Evolutionary conservation across 2,329 filamentous ascomycete genomes (phyloP).

Genomic region (Thelonectria blattea): DNA sequence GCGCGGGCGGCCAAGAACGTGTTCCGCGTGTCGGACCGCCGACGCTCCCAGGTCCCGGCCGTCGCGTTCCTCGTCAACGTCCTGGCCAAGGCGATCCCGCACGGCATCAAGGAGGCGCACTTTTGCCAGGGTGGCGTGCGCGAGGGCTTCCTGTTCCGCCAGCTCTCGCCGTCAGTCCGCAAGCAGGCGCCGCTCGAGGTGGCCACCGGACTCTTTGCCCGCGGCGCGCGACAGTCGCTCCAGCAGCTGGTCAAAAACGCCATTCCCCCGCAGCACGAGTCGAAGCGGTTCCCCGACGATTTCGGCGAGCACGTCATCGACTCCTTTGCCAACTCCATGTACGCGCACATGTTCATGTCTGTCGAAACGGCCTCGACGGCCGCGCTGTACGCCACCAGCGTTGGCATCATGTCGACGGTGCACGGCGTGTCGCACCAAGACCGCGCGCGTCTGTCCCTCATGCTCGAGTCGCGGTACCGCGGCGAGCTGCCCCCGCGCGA

Average conservation of each 20-base stretch:
- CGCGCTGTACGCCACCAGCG: slow-evolving; percentile 67
- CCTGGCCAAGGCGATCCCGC: slow-evolving; percentile 64
- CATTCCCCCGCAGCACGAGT: slow-evolving; percentile 44
- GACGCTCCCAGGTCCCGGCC: slow-evolving; percentile 70
- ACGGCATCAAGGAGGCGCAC: slow-evolving; percentile 63
- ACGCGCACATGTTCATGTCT: slow-evolving; percentile 55
- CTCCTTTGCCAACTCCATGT: slow-evolving; percentile 66
- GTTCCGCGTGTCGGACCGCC: slow-evolving; percentile 70
- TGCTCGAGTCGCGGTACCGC: slow-evolving; percentile 69
- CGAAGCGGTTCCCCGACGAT: slow-evolving; percentile 43
- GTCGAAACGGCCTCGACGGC: slow-evolving; percentile 63
- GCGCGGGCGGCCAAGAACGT: slow-evolving; percentile 44
- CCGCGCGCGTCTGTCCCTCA: slow-evolving; percentile 65
- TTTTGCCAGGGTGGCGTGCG: slow-evolving; percentile 76
- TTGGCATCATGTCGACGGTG: slow-evolving; percentile 64
- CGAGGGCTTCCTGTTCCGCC: slow-evolving; percentile 68
- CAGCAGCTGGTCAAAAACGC: slow-evolving; percentile 53
- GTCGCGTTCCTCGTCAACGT: slow-evolving; percentile 71
- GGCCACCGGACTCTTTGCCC: slow-evolving; percentile 61
- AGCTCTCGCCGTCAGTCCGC: slow-evolving; percentile 54
- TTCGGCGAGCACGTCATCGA: slow-evolving; percentile 56
- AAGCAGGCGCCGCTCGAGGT: slow-evolving; percentile 63
- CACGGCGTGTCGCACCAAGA: slow-evolving; percentile 68
- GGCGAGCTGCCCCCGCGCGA: slow-evolving; percentile 67
- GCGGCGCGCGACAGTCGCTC: slow-evolving; percentile 53